phyloP scores from a whole-genome alignment of 202 grass and related monocot species.

The Alloteropsis angusta region DNA sequence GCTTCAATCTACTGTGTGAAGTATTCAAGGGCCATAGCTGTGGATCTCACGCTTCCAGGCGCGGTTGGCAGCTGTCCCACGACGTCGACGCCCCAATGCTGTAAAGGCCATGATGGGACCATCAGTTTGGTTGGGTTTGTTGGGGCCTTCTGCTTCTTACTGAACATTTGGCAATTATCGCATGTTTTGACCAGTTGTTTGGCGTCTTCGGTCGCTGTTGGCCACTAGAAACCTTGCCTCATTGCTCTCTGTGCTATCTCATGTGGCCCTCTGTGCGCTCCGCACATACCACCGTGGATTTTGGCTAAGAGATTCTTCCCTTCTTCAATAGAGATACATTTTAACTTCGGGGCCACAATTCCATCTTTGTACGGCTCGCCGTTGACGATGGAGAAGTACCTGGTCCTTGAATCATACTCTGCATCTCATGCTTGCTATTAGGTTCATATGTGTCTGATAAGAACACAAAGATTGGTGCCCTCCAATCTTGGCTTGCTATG shows the following conservation, averaged over 20 bases:
- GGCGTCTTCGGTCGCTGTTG: background rate
- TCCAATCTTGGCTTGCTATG: no score
- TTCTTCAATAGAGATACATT: background rate
- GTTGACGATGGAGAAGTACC: no score
- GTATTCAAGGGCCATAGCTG: background rate
- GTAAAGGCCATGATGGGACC: background rate
- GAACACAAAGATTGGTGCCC: no score
- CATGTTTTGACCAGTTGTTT: background rate
- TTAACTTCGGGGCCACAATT: no score
- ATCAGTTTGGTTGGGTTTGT: background rate
- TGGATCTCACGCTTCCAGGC: background rate
- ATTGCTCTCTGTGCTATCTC: background rate
- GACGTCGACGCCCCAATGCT: background rate
- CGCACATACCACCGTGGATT: background rate
- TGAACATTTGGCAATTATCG: background rate
- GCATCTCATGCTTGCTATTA: no score
- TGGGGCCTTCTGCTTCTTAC: background rate
- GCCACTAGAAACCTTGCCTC: no score
- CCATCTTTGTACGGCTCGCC: no score
- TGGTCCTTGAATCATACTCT: no score
- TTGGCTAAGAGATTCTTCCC: background rate
- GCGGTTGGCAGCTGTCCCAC: background rate
- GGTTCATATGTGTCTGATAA: no score
- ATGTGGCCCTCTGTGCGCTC: background rate
- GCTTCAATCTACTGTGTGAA: background rate